Base-by-base conservation (phyloP, 192 early-diverging fungal genomes). In the Paraglomus brasilianum region DNA sequence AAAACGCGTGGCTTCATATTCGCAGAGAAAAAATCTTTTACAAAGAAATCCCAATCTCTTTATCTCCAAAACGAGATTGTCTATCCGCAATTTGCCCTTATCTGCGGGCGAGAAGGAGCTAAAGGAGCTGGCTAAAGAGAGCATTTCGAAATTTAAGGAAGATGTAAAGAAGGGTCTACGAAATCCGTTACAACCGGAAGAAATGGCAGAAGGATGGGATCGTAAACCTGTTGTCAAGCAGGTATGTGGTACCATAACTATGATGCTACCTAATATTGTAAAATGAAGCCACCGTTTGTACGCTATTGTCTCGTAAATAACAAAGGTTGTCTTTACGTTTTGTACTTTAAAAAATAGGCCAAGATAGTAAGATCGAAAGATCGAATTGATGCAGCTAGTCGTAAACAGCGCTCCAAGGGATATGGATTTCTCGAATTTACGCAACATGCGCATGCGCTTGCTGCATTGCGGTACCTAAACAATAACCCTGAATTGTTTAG, bases 401-500 rank as follows among this genome's bases (percentile, higher is more conserved):
- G 90, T 43, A 78, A 86, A 70, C 71, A 79, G 14, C 84, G 88
- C 38, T 89, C 87, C 65, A 92, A 92, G 75, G 94, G 96, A 48
- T 97, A 91, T 67, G 95, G 91, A 40, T 98, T 98, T 82, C 78
- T 98, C 74, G 96, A 98, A 78, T 97, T 92, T 71, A 81, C 69
- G 24, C 80, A 81, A 8, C 94, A 98, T 72, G 83, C 93, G 0
- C 93, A 97, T 70, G 96, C 96, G 10, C 81, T 98, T 58, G 94
- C 94, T 9, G 93, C 93, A 68, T 78, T 98, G 69, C 84, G 96
- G 45, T 95, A 88, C 72, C 82, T 98, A 72, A 96, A 95, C 81
- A 94, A 95, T 75, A 83, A 86, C 59, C 87, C 87, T 5, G 81
- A 81, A 58, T 64, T 87, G 64, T 86, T 87, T 53, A 85, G 83